phyloP scores from a whole-genome alignment of 1,284 basidiomycete species.

The Sanguinoderma infundibulare region DNA sequence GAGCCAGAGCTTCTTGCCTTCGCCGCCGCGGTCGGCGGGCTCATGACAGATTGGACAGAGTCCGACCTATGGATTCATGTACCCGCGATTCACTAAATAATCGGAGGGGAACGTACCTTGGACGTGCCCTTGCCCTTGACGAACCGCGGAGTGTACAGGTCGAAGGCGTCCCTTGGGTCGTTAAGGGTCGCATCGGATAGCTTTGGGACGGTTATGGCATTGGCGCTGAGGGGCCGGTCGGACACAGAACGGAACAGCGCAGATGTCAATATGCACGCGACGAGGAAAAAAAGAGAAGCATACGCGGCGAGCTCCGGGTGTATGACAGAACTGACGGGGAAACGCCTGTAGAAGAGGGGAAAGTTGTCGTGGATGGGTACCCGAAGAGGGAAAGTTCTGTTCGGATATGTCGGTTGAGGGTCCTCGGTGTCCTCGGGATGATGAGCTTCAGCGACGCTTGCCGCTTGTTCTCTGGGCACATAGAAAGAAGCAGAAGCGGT shows the following conservation, averaged over 20 bases:
- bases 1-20: constrained; percentile 67
- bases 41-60: constrained; percentile 81
- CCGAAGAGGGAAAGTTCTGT: constrained; percentile 53
- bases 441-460: not conserved
- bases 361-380: constrained; percentile 52
- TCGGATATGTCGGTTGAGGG: constrained; percentile 17
- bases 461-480: not conserved
- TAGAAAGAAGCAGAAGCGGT: not conserved
- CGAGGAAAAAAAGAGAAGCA: constrained; percentile 14
- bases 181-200: constrained; percentile 59
- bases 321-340: constrained; percentile 61
- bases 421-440: not conserved
- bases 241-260: too few relatives aligned
- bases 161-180: constrained; percentile 54
- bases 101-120: constrained; percentile 43
- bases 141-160: constrained; percentile 81
- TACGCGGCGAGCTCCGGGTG: constrained; percentile 34
- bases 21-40: constrained; percentile 60
- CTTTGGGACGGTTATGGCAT: constrained; percentile 17
- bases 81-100: not conserved
- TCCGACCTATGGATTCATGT: constrained; percentile 46
- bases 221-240: not conserved
- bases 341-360: constrained; percentile 66
- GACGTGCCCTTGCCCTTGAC: constrained; percentile 69
- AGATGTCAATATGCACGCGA: constrained; percentile 1